Base-by-base conservation (phyloP, 805 yeast species). In the Saccharomycopsis lassenensis region DNA sequence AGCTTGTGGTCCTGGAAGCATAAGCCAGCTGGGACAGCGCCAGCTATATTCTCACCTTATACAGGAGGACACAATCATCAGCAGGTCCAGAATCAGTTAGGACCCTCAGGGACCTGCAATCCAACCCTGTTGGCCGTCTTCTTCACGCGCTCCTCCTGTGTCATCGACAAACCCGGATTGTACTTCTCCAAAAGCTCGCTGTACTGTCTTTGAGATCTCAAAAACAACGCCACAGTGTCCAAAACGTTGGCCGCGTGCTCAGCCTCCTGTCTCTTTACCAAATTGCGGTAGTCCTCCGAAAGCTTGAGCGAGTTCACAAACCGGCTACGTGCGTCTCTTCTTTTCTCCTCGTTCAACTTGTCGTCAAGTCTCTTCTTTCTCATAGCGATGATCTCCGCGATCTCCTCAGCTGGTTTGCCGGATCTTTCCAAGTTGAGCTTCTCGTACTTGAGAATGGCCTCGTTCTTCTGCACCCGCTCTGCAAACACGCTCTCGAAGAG, bases 121-220 rank as follows among this genome's bases (percentile, higher is more conserved):
- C 98, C 98, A n/a, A 89, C 98, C 45, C 77, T 69, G 39, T 77
- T 68, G 5, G 97, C 98, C 1, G 94, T 80, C 52, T 69, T 71
- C 48, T 75, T 65, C 19, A 89, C 77, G 38, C 78, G 75, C 43
- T 89, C 95, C 35, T 69, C 70, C 50, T 82, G 94, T 18, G 75
- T 69, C 74, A 80, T 71, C 18, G 72, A 72, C 43, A 79, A 63
- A 2, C 94, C 91, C 3, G 94, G 89, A 50, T 87, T 84, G 57
- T 89, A 91, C 47, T 94, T 68, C 47, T 81, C 91, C 29, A 87
- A 62, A 32, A 89, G 64, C 46, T 77, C 87, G 42, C 73, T 74
- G 58, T 85, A 89, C 8, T 65, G 72, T 45, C 91, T 65, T 56
- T 89, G 96, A 44, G 77, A 72, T 35, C 65, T 63, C 36, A 89